phyloP scores from a whole-genome alignment of 2,329 filamentous ascomycete species.

The Colletotrichum cordylinicola region DNA sequence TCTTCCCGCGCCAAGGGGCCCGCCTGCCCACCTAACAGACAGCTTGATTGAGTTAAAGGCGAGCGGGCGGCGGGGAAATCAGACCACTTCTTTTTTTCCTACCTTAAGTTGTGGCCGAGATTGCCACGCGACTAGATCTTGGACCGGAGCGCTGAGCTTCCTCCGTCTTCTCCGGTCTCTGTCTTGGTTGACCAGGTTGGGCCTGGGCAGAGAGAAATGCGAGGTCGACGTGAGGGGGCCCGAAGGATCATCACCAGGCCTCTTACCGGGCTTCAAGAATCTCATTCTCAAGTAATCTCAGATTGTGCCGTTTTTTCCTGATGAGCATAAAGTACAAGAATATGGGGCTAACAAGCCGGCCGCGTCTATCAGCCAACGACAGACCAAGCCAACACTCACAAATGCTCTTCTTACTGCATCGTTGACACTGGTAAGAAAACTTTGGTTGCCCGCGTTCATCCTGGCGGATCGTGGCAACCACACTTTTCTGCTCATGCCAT shows the following conservation, averaged over 20 bases:
- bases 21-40: neutral
- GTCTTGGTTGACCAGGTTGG: neutral
- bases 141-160: neutral
- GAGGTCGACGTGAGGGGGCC: neutral
- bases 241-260: neutral
- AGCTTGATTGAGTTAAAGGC: neutral
- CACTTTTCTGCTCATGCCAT: no score
- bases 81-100: constrained; percentile 7
- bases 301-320: neutral
- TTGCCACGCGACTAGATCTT: neutral
- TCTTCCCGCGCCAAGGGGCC: neutral
- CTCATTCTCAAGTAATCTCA: neutral
- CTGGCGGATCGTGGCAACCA: neutral
- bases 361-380: constrained; percentile 3
- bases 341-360: no score
- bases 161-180: neutral
- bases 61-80: constrained; percentile 14
- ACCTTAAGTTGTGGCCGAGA: neutral
- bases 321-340: neutral
- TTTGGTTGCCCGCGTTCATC: neutral
- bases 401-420: neutral
- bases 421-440: neutral
- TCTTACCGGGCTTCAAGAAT: no score
- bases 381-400: neutral
- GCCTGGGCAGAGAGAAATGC: neutral